phyloP scores from a whole-genome alignment of 140 eudicot genomes.

The Oenanthe javanica region DNA sequence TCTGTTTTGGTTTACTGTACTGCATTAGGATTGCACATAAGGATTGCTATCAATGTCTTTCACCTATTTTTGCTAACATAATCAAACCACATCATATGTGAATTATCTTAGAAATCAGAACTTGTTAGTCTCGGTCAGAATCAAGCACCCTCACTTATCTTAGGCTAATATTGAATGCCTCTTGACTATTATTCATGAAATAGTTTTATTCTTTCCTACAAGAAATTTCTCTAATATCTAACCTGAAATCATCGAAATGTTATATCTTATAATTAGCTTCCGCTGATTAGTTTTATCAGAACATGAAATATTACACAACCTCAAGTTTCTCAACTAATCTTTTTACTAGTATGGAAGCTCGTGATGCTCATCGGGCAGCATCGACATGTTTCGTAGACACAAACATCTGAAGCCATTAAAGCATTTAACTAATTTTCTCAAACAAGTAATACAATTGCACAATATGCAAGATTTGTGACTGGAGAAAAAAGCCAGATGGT shows the following conservation, averaged over 20 bases:
- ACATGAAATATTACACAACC: background rate
- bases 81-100: background rate
- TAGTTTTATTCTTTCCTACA: background rate
- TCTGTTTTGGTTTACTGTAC: background rate
- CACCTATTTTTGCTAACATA: background rate
- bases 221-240: background rate
- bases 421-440: background rate
- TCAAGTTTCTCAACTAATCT: background rate
- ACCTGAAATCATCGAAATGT: background rate
- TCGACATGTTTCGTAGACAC: background rate
- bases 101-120: background rate
- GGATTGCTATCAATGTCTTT: background rate
- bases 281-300: background rate
- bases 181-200: background rate
- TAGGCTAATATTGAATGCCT: background rate
- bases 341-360: background rate
- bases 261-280: background rate
- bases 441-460: background rate
- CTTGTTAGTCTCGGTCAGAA: background rate
- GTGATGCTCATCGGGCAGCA: background rate
- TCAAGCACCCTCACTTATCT: background rate
- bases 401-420: background rate
- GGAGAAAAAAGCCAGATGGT: background rate
- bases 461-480: background rate
- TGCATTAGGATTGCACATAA: background rate